Evolutionary conservation across 225 moss, liverwort and hornwort genomes (phyloP).

Genomic region (Ulota crispa): DNA sequence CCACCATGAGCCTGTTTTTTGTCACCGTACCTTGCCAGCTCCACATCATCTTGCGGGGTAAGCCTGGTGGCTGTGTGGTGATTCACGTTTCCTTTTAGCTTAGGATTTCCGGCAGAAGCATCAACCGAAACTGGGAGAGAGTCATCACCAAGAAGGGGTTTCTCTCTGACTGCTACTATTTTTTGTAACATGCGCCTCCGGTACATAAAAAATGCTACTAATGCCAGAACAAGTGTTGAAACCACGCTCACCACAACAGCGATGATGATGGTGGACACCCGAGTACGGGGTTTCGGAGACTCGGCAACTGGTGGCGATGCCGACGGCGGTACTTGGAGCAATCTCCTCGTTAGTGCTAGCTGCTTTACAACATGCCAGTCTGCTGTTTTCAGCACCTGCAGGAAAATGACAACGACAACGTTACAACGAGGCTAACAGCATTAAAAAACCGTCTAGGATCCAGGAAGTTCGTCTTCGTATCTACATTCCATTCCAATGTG

Average conservation of each 20-base stretch:
- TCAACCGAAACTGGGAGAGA: slow-evolving; percentile 16
- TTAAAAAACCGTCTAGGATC: neutral
- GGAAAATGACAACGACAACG: neutral
- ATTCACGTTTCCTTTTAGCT: slow-evolving; percentile 15
- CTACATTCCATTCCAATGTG: no score
- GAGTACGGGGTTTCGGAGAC: slow-evolving; percentile 3
- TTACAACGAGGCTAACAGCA: neutral
- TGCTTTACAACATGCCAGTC: neutral
- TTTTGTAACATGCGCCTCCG: slow-evolving; percentile 18
- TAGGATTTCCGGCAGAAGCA: slow-evolving; percentile 11
- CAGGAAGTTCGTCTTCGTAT: neutral
- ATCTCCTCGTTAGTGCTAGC: neutral
- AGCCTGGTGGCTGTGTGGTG: slow-evolving; percentile 9
- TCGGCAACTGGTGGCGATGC: slow-evolving; percentile 13
- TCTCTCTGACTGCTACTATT: slow-evolving; percentile 17
- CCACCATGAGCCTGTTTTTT: neutral
- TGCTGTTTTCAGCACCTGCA: slow-evolving; percentile 18
- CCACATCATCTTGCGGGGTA: slow-evolving; percentile 3
- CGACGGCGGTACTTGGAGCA: slow-evolving; percentile 19
- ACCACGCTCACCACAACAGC: slow-evolving; percentile 34
- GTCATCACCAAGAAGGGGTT: slow-evolving; percentile 30
- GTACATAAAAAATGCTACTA: slow-evolving; percentile 23
- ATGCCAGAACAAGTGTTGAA: slow-evolving; percentile 27
- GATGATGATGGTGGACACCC: slow-evolving; percentile 21
- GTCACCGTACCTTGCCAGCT: slow-evolving; percentile 10